Evolutionary conservation across 1,284 basidiomycete genomes (phyloP), one percentile per base, ranked within the genome.

Genomic region (Hypsizygus ulmarius): DNA sequence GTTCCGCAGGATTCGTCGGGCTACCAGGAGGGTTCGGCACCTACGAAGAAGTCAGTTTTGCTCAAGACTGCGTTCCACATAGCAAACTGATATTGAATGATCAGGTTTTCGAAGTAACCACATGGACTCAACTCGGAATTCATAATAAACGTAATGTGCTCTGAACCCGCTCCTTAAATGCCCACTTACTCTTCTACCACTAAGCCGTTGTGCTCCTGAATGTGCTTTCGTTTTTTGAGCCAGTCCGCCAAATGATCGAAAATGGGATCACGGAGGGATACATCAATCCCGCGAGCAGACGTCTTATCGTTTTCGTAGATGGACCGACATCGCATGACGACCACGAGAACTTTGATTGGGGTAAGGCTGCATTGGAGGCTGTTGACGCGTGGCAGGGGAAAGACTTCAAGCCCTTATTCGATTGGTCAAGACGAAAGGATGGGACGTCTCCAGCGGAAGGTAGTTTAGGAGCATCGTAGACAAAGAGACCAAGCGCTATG

Each of bases 1-100:
- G 87, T 15, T 79, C 80, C 0, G 76, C 79, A 25, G 93, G 84
- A 0, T 97, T 97, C 60, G 72, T 97, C 41, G 89, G 84, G 12
- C 74, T 97, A 9, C 93, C 94, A 4, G 94, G 94, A 29, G 94
- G 94, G 0, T 95, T 82, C 61, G 93, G 93, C 12, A 96, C 93
- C 0, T 92, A 91, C 56, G 94, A 97, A 65, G 94, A 97, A 75
- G 88, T 88, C 39, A 33, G 54, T 27, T 28, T 45, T 12, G 2
- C 3, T 11, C 11, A 8, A 14, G 19, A 25, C 4, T 29, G 8
- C 12, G 35, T 30, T 21, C 11, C 8, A 32, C 5, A 15, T 4
- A 39, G 12, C 25, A 28, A 34, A 30, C 36, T 47, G n/a, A 49
- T 16, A 14, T 16, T 3, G 12, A 3, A 10, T 15, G n/a, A 6